Conservation (phyloP, 176 grass and related monocot species). For the Cenchrus americanus region DNA sequence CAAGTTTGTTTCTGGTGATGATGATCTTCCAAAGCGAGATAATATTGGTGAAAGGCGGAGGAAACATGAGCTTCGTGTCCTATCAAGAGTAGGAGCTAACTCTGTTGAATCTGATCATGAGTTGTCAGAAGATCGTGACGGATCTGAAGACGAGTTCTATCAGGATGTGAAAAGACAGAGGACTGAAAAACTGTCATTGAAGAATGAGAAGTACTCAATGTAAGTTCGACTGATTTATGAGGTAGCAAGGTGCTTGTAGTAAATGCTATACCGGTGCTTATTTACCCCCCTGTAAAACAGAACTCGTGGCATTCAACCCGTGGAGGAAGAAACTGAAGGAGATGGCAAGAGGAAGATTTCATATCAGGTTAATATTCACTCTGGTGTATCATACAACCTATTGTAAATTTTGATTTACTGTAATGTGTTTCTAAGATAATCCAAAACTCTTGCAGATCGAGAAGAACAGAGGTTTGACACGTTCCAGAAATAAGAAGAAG, state of each 20-base stretch:
- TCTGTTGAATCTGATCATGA: conserved; percentile 51
- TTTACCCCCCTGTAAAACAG: conserved; percentile 46
- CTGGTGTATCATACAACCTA: neutral
- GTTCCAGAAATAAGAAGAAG: conserved; percentile 74
- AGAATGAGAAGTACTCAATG: conserved; percentile 56
- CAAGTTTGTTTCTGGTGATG: conserved; percentile 84
- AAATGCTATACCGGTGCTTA: conserved; percentile 8
- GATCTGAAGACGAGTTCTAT: conserved; percentile 86
- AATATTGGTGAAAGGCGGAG: conserved; percentile 88
- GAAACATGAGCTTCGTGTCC: conserved; percentile 82
- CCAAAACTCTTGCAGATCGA: conserved; percentile 65
- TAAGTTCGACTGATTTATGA: conserved; percentile 29
- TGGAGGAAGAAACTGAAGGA: conserved; percentile 63
- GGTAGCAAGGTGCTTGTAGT: neutral
- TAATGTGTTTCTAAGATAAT: conserved; percentile 20
- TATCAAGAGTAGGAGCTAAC: conserved; percentile 68
- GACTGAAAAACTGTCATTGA: conserved; percentile 59
- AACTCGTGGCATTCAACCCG: conserved; percentile 32
- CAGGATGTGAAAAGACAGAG: conserved; percentile 69
- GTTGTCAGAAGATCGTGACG: conserved; percentile 11
- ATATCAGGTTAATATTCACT: conserved; percentile 61
- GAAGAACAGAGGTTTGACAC: conserved; percentile 89
- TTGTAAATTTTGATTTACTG: neutral
- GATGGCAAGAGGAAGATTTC: conserved; percentile 94
- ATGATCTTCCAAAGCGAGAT: conserved; percentile 94